A percentile compares a stretch with the other conserved stretches of the same genome.
Conservation (phyloP, 805 yeast genomes). For the Suhomyces prunicola region DNA sequence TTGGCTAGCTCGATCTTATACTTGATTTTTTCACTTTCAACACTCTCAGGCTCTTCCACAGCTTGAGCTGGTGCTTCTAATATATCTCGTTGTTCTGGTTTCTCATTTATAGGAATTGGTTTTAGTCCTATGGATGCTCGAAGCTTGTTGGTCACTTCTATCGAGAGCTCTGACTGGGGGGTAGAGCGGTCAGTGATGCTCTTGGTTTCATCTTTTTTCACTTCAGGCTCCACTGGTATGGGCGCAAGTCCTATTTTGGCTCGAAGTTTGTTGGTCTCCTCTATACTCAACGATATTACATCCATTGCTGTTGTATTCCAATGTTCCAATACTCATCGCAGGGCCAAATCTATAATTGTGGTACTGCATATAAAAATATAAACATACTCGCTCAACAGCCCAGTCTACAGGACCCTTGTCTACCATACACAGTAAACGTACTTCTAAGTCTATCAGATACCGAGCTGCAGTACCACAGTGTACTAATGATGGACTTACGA, state of each 20-base stretch:
- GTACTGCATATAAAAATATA: background rate
- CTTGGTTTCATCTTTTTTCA: background rate
- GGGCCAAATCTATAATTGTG: background rate
- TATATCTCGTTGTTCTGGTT: background rate
- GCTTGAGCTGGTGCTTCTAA: background rate
- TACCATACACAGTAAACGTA: background rate
- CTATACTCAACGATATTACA: constrained; percentile 27
- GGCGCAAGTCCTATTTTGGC: constrained; percentile 38
- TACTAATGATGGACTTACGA: background rate
- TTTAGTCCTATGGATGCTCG: constrained; percentile 51
- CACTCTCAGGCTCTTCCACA: background rate
- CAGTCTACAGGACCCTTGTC: background rate
- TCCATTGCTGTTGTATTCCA: background rate
- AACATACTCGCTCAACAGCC: background rate
- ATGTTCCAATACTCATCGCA: background rate
- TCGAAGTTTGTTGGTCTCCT: constrained; percentile 44
- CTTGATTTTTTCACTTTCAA: constrained; percentile 8
- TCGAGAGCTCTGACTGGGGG: constrained; percentile 20
- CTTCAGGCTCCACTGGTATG: constrained; percentile 18
- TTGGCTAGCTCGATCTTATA: constrained; percentile 17
- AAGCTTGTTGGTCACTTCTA: constrained; percentile 57
- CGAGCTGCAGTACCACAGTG: background rate
- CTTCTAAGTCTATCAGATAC: background rate
- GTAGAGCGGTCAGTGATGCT: background rate
- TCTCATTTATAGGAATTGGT: constrained; percentile 36